Base-by-base conservation (phyloP, 208 protist species). In the Leishmania tarentolae region DNA sequence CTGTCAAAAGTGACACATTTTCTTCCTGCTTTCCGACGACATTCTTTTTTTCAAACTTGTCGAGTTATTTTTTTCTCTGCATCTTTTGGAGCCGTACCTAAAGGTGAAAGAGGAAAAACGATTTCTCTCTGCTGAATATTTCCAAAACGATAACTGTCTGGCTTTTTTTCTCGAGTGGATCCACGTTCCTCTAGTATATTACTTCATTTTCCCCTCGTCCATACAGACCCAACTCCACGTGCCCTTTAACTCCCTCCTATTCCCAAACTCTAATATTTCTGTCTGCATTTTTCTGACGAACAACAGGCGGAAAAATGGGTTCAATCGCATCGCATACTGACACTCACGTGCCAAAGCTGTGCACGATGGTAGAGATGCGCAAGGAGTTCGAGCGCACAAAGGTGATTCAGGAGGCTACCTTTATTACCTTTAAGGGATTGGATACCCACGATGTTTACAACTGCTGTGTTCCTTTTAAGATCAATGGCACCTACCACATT, bases 381-480 rank as follows among this genome's bases (percentile, higher is more conserved):
- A 81, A 83, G 50, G 69, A 87, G 75, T 92, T 92, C 70, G 86
- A 92, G 75, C 80, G 76, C 74, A 76, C 79, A 5, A 92, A 92
- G 83, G 73, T 84, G n/a, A 44, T 92, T 42, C 68, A 74, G 44
- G 88, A 90, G 73, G 61, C 74, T 6, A 75, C 73, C 24, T 87
- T 81, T 61, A 42, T 92, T 56, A 88, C 65, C 24, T 92, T 92
- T 71, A 90, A 92, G 53, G 88, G 88, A 37, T 17, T 92, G 19
- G 86, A 88, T 31, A 88, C 83, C 4, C 86, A 90, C 56, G 88
- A 92, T 57, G 89, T 92, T 0, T 92, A 92, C 80, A 92, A 92
- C 83, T 91, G 89, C 86, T 90, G 85, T 57, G 82, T 88, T 40
- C 86, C 87, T 0, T 92, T 92, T 74, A 88, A 53, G 21, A 81